Base-by-base conservation (phyloP, 2,329 filamentous ascomycete species). In the Pseudopyrenochaeta lycopersici region DNA sequence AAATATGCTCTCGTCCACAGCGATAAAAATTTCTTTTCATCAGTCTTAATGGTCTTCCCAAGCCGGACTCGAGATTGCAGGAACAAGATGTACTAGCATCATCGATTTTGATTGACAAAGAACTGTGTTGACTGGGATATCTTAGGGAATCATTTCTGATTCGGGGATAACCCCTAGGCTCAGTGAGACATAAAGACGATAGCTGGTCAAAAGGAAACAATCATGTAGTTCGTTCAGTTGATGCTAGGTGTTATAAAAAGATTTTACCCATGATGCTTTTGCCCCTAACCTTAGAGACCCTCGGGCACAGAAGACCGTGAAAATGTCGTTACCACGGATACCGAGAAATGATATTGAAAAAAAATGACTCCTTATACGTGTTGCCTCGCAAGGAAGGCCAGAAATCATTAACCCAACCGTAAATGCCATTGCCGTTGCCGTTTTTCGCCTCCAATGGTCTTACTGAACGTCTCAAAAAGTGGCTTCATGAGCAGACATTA, bases 291-390 rank as follows among this genome's bases (percentile, higher is more conserved):
- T 15, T 15, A 15, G 7, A 7, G 17, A 14, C 12, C n/a, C 18
- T 2, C 46, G 41, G 40, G 41, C 52, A 49, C 52, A 27, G 21
- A 52, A 50, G 45, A 46, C 52, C 49, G 21, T 21, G 10, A 20
- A 33, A 3, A 46, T 38, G 38, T 27, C 3, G 17, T 38, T 35
- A 29, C 30, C 14, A 23, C 29, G 5, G 31, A 30, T 39, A 11
- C 31, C 18, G 17, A 27, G 12, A 40, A 40, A 9, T 14, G 20
- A 40, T 7, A 14, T 12, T 18, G 17, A 15, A 40, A 12, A 12
- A 12, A 18, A 21, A 12, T 18, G 4, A 12, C 12, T 40, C 7
- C 3, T 40, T 23, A 10, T 20, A 23, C 18, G n/a, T 29, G 11
- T 35, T 35, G 4, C 5, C 32, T 35, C 32, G 5, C 11, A 5